Evolutionary conservation across 176 grass and related monocot genomes (phyloP).

Genomic region (Rhynchospora tenuis): DNA sequence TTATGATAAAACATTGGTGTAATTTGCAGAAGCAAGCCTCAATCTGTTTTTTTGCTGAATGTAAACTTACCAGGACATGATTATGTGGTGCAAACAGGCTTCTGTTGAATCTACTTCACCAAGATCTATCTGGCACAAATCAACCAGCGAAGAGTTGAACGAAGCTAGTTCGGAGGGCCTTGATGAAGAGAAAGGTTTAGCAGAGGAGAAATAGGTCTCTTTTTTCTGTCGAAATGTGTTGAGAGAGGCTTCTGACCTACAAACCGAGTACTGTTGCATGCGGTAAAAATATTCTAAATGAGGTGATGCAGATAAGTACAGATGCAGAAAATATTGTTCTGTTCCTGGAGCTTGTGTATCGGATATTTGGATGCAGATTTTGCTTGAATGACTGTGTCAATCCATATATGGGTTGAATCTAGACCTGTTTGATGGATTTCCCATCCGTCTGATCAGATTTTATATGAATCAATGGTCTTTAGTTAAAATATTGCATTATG

Average conservation of each 20-base stretch:
- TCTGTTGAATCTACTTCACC: slow-evolving; percentile 86
- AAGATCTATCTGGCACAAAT: slow-evolving; percentile 94
- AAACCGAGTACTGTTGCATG: slow-evolving; percentile 67
- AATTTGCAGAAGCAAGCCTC: no score
- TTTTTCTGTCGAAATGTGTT: slow-evolving; percentile 89
- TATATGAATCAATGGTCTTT: no score
- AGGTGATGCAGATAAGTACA: background rate
- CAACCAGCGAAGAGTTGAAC: slow-evolving; percentile 41
- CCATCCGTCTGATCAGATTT: no score
- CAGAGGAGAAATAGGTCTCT: slow-evolving; percentile 86
- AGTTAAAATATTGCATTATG: no score
- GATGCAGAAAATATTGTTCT: no score
- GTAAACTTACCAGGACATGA: no score
- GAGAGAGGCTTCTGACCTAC: slow-evolving; percentile 90
- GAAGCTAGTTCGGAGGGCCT: slow-evolving; percentile 28
- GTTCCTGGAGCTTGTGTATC: background rate
- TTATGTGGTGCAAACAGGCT: slow-evolving; percentile 37
- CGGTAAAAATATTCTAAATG: background rate
- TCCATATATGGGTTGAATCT: no score
- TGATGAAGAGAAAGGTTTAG: slow-evolving; percentile 44
- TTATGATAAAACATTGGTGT: no score
- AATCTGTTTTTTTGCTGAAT: no score
- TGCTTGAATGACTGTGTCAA: no score
- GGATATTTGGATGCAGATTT: background rate
- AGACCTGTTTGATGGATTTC: no score